Conservation (phyloP, 352 stramenopile species). For the Pythium folliculosum region DNA sequence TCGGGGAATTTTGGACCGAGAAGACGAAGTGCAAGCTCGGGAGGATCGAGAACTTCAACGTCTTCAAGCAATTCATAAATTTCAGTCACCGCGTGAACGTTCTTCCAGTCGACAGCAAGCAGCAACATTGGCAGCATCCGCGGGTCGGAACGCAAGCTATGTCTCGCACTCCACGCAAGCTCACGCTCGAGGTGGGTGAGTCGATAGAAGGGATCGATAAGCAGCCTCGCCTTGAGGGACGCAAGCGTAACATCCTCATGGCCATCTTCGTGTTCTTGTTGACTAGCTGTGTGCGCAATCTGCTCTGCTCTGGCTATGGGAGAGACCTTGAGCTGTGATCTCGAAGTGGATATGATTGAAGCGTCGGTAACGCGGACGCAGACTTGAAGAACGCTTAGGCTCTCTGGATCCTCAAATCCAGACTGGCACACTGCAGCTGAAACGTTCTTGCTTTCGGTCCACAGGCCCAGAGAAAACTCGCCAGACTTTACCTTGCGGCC, state of each 20-base stretch:
- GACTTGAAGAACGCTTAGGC: neutral
- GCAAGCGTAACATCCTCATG: neutral
- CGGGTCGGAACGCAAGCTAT: conserved; percentile 23
- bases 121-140: conserved; percentile 47
- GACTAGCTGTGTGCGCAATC: neutral
- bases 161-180: conserved; percentile 26
- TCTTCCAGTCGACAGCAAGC: conserved; percentile 44
- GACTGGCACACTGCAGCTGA: neutral
- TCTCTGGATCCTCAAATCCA: conserved; percentile 3
- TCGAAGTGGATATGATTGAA: neutral
- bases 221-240: conserved; percentile 2
- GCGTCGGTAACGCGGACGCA: neutral
- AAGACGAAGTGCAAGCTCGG: conserved; percentile 24
- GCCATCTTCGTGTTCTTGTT: neutral
- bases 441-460: neutral
- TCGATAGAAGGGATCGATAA: conserved; percentile 30
- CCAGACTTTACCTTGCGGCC: neutral
- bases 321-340: neutral
- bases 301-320: neutral
- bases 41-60: conserved; percentile 29
- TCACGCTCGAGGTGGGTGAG: conserved; percentile 22
- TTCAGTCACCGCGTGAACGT: conserved; percentile 33
- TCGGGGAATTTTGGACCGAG: conserved; percentile 15
- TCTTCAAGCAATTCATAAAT: conserved; percentile 41
- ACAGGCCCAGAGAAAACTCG: neutral